Percentiles rank a stretch among this genome's conserved stretches.
Evolutionary conservation across 2,329 filamentous ascomycete species (phyloP).

Genomic region (Plectosphaerella cucumerina): DNA sequence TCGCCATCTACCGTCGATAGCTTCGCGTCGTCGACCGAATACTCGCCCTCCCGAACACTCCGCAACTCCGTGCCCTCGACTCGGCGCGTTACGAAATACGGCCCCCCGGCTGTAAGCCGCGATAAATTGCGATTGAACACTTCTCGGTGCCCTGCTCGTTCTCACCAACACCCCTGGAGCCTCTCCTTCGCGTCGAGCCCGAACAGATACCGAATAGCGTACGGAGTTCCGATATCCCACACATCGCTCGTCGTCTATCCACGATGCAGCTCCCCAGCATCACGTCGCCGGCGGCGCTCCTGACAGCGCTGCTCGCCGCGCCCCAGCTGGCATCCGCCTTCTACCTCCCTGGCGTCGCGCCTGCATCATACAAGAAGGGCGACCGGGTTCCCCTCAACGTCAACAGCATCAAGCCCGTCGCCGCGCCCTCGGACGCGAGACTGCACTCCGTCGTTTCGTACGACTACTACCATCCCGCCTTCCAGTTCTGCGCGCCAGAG

Average conservation of each 20-base stretch:
- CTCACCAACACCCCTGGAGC: no score
- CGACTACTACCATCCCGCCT: slow-evolving; percentile 88
- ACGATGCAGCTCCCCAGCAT: slow-evolving; percentile 41
- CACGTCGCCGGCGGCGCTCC: slow-evolving; percentile 44
- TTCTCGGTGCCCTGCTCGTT: no score
- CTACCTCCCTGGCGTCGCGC: slow-evolving; percentile 94
- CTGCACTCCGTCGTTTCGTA: slow-evolving; percentile 91
- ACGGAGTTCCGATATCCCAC: not conserved
- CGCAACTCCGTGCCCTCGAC: no score
- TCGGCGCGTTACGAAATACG: no score
- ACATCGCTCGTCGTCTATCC: not conserved
- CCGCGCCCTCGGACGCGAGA: slow-evolving; percentile 70
- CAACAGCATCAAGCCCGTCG: slow-evolving; percentile 85
- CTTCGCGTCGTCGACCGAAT: no score
- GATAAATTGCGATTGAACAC: no score
- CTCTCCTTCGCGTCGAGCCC: no score
- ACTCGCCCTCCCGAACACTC: no score
- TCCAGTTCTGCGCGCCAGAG: slow-evolving; percentile 82
- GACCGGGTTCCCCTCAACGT: slow-evolving; percentile 84
- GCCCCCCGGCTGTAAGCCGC: no score
- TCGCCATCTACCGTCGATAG: no score
- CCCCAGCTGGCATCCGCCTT: slow-evolving; percentile 66
- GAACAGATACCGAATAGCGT: no score
- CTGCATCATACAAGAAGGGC: slow-evolving; percentile 80
- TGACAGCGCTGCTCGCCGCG: slow-evolving; percentile 41